A percentile compares a stretch with the other conserved stretches of the same genome.
Evolutionary conservation across 495 filamentous ascomycete genomes (phyloP).

Genomic region (Parmelia sp.): DNA sequence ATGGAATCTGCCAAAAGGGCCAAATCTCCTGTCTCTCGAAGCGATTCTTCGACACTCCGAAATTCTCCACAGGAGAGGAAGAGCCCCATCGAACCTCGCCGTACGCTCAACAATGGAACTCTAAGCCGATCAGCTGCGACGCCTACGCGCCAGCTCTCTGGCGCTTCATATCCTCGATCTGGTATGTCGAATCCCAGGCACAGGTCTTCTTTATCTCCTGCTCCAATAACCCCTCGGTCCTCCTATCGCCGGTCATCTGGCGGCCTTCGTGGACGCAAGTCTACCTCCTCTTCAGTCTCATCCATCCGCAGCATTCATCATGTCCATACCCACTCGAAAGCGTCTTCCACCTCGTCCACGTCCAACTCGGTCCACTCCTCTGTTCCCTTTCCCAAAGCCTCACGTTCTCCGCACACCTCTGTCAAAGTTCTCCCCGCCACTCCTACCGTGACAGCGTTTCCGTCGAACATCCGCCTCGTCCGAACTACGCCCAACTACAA

Average conservation of each 20-base stretch:
- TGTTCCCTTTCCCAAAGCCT: slow-evolving; percentile 43
- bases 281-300: slow-evolving; percentile 91
- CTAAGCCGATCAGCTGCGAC: slow-evolving; percentile 12
- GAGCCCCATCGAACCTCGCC: slow-evolving; percentile 13
- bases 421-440: slow-evolving; percentile 93
- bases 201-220: slow-evolving; percentile 82
- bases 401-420: slow-evolving; percentile 75
- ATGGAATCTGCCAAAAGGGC: slow-evolving; percentile 69
- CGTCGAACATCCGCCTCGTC: slow-evolving; percentile 79
- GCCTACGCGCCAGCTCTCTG: slow-evolving; percentile 15
- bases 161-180: slow-evolving; percentile 30
- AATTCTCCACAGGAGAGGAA: slow-evolving; percentile 17
- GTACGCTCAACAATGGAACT: slow-evolving; percentile 7
- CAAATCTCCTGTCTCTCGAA: slow-evolving; percentile 55
- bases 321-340: slow-evolving; percentile 80
- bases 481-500: slow-evolving; percentile 53
- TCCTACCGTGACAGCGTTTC: slow-evolving; percentile 71
- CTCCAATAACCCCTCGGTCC: slow-evolving; percentile 79
- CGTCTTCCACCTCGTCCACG: slow-evolving; percentile 85
- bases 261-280: slow-evolving; percentile 84
- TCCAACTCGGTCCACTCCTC: slow-evolving; percentile 62
- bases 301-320: slow-evolving; percentile 90
- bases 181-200: slow-evolving; percentile 46
- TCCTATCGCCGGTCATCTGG: slow-evolving; percentile 69
- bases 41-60: slow-evolving; percentile 51